Evolutionary conservation across 1,139 yeast genomes (phyloP), one percentile per base, ranked within the genome.

Genomic region (Fermentozyma sake): DNA sequence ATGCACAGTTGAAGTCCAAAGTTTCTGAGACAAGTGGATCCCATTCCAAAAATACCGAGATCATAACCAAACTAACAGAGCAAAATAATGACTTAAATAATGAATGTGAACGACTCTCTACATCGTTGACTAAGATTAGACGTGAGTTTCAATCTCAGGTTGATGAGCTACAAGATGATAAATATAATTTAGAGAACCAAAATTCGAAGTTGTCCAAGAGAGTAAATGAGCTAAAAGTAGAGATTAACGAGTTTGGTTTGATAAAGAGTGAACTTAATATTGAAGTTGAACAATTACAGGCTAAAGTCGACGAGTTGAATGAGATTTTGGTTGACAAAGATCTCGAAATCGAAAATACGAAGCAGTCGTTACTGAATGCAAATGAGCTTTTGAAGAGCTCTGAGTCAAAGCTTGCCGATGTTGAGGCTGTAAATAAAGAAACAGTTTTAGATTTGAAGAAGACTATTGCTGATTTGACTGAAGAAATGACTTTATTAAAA

Each of bases 71-170:
- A 14, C 49, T 83, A 28, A 72, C 68, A 28, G 64, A 63, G 16
- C 85, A 82, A 44, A 63, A 74, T 17, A 54, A 58, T 2, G 71
- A 68, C 24, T 55, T 83, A 34, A 82, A 79, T 39, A 61, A 61
- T 20, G 95, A 85, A 48, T 76, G 85, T 45, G 89, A 81, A 36
- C 58, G 72, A 26, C 52, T 83, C 24, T 70, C 79, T 12, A 59
- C 52, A 23, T 73, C 77, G 17, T 56, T 77, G 27, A 58, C 71
- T 2, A 43, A 48, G 6, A 39, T 72, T 14, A 63, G 81, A 29
- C 54, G 65, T 14, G 76, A 72, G 34, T 51, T 46, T 23, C 76
- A 72, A 30, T 37, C 51, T 4, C 61, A 63, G 20, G 64, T 68
- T 27, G 64, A 58, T 6, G 42, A 49, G 12, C 56, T 68, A 46